These are phyloP conservation scores for Nemania abortiva DNA, from an alignment of 2,329 filamentous ascomycete species.

Conservation along the genomic window DNA sequence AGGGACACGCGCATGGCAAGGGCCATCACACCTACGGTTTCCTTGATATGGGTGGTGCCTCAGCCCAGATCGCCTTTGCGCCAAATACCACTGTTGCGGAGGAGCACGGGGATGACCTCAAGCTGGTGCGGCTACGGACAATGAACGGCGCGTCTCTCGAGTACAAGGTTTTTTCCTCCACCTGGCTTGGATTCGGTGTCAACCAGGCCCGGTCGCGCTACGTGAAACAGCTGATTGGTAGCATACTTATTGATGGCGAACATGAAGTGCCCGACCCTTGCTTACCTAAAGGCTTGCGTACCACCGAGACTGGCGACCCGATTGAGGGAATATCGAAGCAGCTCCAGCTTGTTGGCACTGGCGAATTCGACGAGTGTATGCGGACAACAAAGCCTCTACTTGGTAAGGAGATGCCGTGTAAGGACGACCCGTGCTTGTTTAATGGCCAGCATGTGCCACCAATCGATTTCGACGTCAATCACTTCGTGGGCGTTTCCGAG, in stretches of 20 bases:
- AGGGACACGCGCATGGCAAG: conserved; percentile 83
- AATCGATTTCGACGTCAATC: conserved; percentile 97
- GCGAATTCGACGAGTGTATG: conserved; percentile 87
- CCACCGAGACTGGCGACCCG: conserved; percentile 76
- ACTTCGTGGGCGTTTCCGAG: conserved; percentile 97
- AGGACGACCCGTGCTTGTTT: conserved; percentile 85
- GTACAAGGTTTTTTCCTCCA: conserved; percentile 92
- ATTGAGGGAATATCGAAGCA: conserved; percentile 57
- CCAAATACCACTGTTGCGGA: conserved; percentile 91
- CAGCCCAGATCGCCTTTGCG: conserved; percentile 96
- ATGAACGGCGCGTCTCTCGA: conserved; percentile 82
- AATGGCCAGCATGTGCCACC: conserved; percentile 93
- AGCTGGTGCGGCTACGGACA: conserved; percentile 84
- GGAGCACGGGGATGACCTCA: conserved; percentile 91
- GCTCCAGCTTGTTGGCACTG: conserved; percentile 80
- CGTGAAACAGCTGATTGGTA: conserved; percentile 78
- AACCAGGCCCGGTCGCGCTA: conserved; percentile 91
- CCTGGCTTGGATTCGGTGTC: conserved; percentile 97
- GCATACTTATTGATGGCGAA: conserved; percentile 68
- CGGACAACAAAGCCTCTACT: conserved; percentile 85
- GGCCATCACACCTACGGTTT: conserved; percentile 96
- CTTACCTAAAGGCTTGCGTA: conserved; percentile 80
- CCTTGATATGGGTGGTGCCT: conserved; percentile 97
- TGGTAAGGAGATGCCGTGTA: conserved; percentile 87
- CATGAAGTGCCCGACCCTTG: conserved; percentile 90